phyloP scores from a whole-genome alignment of 2,329 filamentous ascomycete genomes.

The Penicillium expansum region DNA sequence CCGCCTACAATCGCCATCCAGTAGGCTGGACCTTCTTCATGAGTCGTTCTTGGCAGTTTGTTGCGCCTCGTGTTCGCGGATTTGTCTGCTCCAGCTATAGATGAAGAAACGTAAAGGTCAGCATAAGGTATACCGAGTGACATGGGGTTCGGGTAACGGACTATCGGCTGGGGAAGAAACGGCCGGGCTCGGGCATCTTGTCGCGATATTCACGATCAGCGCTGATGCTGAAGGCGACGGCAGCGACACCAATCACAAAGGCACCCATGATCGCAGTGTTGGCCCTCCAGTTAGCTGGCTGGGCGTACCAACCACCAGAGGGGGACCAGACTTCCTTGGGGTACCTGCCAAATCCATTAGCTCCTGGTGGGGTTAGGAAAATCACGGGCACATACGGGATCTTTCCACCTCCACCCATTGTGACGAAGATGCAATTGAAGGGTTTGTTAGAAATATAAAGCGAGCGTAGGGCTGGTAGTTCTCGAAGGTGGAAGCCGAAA shows the following conservation, averaged over 20 bases:
- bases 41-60: constrained; percentile 46
- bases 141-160: constrained; percentile 49
- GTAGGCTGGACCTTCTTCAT: constrained; percentile 24
- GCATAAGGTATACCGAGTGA: constrained; percentile 8
- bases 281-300: constrained; percentile 89
- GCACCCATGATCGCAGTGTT: constrained; percentile 79
- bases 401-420: constrained; percentile 75
- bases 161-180: constrained; percentile 84
- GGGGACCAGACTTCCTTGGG: constrained; percentile 99
- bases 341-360: constrained; percentile 60
- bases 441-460: constrained; percentile 21
- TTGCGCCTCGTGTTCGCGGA: constrained; percentile 63
- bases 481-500: constrained; percentile 30
- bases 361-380: constrained; percentile 34
- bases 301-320: constrained; percentile 93
- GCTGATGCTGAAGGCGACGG: constrained; percentile 67
- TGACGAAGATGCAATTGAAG: constrained; percentile 29
- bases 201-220: constrained; percentile 70
- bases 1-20: constrained; percentile 24
- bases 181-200: constrained; percentile 70
- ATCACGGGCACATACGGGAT: constrained; percentile 57
- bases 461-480: constrained; percentile 26
- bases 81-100: constrained; percentile 67
- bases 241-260: constrained; percentile 66
- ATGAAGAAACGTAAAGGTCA: constrained; percentile 16